Percentiles rank a stretch among this genome's conserved stretches.
Conservation (phyloP, 192 early-diverging fungal genomes). For the Linnemannia elongata region DNA sequence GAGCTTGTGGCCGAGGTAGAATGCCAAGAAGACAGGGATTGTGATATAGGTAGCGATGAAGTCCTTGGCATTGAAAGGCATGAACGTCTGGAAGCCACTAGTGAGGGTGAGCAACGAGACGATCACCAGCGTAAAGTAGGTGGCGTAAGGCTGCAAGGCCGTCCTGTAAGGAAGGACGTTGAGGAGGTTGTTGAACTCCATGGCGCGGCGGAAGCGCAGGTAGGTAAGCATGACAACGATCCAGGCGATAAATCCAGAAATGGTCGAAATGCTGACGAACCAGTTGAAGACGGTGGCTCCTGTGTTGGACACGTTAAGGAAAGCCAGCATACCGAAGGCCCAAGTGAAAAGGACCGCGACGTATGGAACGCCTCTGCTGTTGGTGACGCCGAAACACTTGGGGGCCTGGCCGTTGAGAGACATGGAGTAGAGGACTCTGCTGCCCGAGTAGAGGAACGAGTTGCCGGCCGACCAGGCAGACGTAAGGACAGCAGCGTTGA, state of each 20-base stretch:
- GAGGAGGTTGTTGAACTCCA: slow-evolving; percentile 71
- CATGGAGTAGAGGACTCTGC: slow-evolving; percentile 69
- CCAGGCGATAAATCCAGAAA: slow-evolving; percentile 85
- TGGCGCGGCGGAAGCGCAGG: slow-evolving; percentile 80
- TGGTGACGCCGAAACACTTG: slow-evolving; percentile 48
- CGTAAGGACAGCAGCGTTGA: slow-evolving; percentile 71
- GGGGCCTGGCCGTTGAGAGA: slow-evolving; percentile 67
- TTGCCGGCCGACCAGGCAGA: slow-evolving; percentile 72
- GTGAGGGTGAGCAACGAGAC: slow-evolving; percentile 68
- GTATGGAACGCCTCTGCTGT: slow-evolving; percentile 66
- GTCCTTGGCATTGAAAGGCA: slow-evolving; percentile 55
- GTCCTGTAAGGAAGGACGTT: slow-evolving; percentile 73
- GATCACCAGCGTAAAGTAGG: slow-evolving; percentile 67
- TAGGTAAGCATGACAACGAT: slow-evolving; percentile 80
- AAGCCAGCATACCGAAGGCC: slow-evolving; percentile 31
- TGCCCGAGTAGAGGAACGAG: slow-evolving; percentile 70
- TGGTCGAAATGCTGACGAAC: slow-evolving; percentile 69
- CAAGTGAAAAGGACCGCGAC: slow-evolving; percentile 52
- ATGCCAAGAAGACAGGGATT: slow-evolving; percentile 68
- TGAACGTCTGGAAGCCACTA: slow-evolving; percentile 64
- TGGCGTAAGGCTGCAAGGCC: slow-evolving; percentile 73
- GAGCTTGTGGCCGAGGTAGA: slow-evolving; percentile 71
- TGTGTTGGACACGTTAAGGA: slow-evolving; percentile 32
- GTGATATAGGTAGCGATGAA: slow-evolving; percentile 74
- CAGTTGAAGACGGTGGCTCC: slow-evolving; percentile 67